Evolutionary conservation across 805 yeast genomes (phyloP).

Genomic region (Zygoascus bituminiphila): DNA sequence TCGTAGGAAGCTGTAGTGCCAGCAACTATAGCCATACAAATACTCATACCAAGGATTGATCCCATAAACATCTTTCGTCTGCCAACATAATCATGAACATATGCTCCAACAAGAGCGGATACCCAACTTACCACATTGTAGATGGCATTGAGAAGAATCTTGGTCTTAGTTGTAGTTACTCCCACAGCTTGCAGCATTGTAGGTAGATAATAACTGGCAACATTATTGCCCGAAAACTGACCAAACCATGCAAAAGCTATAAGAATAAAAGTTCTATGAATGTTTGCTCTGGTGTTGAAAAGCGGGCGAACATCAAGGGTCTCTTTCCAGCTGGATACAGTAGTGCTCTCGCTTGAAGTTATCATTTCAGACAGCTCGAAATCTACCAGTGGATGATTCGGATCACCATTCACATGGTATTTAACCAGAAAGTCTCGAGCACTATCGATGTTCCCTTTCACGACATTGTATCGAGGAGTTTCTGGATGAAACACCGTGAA

Average conservation of each 20-base stretch:
- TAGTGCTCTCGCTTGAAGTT: too few relatives aligned
- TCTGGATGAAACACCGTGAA: slow-evolving; percentile 30
- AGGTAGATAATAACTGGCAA: neutral
- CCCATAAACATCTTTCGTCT: slow-evolving; percentile 2
- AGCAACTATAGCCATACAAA: neutral
- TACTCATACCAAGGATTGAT: slow-evolving; percentile 1
- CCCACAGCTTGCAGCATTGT: neutral
- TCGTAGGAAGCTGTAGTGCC: neutral
- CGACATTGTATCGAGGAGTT: slow-evolving; percentile 37
- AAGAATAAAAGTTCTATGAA: slow-evolving; percentile 31
- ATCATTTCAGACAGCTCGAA: slow-evolving; percentile 6
- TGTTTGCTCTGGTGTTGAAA: too few relatives aligned
- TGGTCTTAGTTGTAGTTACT: neutral
- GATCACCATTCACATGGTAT: slow-evolving; percentile 14
- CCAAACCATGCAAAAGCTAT: slow-evolving; percentile 47
- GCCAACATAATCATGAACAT: slow-evolving; percentile 1
- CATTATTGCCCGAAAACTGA: slow-evolving; percentile 61
- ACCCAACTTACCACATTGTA: neutral
- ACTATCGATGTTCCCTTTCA: slow-evolving; percentile 41
- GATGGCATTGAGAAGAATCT: neutral
- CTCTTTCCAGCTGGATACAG: too few relatives aligned
- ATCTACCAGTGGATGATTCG: neutral
- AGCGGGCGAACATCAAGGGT: too few relatives aligned
- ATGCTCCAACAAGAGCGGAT: neutral
- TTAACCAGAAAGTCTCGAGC: slow-evolving; percentile 29